These are phyloP conservation scores for Saccharomyces hybrid DNA, from an alignment of 1,139 yeast species.

Conservation along the genomic window DNA sequence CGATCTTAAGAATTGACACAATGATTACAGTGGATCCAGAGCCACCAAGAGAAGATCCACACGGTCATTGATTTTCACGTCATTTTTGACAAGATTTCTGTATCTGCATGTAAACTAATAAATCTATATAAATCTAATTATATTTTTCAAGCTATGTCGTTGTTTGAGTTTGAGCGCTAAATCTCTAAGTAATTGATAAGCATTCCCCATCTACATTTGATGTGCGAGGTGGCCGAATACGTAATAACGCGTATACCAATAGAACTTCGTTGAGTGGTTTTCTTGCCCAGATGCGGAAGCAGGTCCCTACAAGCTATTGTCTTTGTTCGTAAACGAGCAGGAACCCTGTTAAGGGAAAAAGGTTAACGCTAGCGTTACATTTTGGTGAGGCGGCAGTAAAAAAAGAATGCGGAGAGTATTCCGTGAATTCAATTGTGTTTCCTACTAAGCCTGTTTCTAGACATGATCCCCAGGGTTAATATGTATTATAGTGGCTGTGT, in stretches of 20 bases:
- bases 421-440: background rate
- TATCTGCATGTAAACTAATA: conserved; percentile 1
- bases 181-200: background rate
- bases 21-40: conserved; percentile 98
- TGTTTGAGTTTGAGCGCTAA: background rate
- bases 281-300: background rate
- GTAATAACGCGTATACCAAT: background rate
- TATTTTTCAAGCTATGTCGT: background rate
- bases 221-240: background rate
- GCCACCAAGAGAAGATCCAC: conserved; percentile 85
- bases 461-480: background rate
- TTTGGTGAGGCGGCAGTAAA: background rate
- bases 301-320: background rate
- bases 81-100: background rate
- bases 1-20: conserved; percentile 94
- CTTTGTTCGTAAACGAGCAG: background rate
- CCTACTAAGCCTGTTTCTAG: background rate
- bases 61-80: conserved; percentile 40
- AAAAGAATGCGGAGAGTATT: background rate
- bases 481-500: background rate
- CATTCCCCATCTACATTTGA: background rate
- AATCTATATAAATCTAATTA: background rate
- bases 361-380: background rate
- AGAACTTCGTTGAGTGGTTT: background rate
- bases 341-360: conserved; percentile 1